These are phyloP conservation scores for Pelomyxa schiedti DNA, from an alignment of 78 protist genomes.

Conservation along the genomic window DNA sequence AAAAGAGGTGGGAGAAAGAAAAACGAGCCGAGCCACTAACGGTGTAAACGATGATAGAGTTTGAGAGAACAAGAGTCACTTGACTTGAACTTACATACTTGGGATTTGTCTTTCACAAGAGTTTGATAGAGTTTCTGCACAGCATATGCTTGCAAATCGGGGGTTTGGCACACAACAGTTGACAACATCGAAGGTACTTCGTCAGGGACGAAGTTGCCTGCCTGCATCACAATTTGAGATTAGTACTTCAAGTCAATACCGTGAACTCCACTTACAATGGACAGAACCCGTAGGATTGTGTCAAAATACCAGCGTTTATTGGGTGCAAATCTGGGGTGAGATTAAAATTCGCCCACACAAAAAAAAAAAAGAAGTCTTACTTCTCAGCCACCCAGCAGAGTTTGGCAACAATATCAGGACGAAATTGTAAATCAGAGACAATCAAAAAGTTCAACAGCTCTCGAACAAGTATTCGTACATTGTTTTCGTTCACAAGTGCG, in stretches of 20 bases:
- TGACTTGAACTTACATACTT: slow-evolving; percentile 36
- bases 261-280: no score
- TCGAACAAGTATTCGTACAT: slow-evolving; percentile 47
- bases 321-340: slow-evolving; percentile 51
- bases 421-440: slow-evolving; percentile 62
- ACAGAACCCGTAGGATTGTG: slow-evolving; percentile 71
- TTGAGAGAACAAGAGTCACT: background rate
- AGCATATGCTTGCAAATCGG: slow-evolving; percentile 56
- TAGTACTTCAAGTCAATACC: background rate
- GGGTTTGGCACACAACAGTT: slow-evolving; percentile 31
- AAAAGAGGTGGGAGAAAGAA: background rate
- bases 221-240: no score
- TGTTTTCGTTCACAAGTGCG: slow-evolving; percentile 78
- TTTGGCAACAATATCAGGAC: slow-evolving; percentile 52
- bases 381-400: slow-evolving; percentile 67
- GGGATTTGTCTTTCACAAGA: slow-evolving; percentile 29
- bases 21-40: background rate
- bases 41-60: background rate
- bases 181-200: slow-evolving; percentile 48
- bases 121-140: slow-evolving; percentile 46
- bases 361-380: background rate
- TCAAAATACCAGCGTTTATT: slow-evolving; percentile 87
- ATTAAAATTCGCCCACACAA: background rate
- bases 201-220: slow-evolving; percentile 66
- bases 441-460: slow-evolving; percentile 62